phyloP scores from a whole-genome alignment of 2,329 filamentous ascomycete species.

The Furcasterigmium furcatum region DNA sequence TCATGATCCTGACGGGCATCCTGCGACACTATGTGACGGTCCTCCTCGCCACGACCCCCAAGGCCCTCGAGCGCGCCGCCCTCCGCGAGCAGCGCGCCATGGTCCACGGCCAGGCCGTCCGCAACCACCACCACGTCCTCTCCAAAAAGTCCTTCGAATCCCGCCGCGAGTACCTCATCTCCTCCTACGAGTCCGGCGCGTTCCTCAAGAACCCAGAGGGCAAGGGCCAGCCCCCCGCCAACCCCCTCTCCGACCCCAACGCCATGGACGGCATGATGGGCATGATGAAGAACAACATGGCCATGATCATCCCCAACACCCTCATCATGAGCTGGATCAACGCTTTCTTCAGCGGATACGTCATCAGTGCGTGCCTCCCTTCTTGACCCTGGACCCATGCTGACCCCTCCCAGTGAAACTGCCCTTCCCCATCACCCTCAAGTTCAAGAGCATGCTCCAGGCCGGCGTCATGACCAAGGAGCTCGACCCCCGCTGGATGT shows the following conservation, averaged over 20 bases:
- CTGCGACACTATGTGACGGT: slow-evolving; percentile 94
- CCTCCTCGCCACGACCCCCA: slow-evolving; percentile 82
- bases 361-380: slow-evolving; percentile 66
- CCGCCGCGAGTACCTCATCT: slow-evolving; percentile 77
- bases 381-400: not conserved
- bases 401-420: slow-evolving; percentile 69
- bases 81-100: slow-evolving; percentile 86
- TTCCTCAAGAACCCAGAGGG: slow-evolving; percentile 88
- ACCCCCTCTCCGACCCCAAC: slow-evolving; percentile 91
- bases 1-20: slow-evolving; percentile 96
- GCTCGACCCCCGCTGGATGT: slow-evolving; percentile 97
- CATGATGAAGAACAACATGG: slow-evolving; percentile 99
- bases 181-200: slow-evolving; percentile 78
- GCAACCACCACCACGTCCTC: slow-evolving; percentile 77
- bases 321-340: slow-evolving; percentile 99
- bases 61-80: slow-evolving; percentile 71
- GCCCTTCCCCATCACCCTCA: slow-evolving; percentile 94
- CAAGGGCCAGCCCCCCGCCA: slow-evolving; percentile 82
- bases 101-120: slow-evolving; percentile 78
- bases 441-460: slow-evolving; percentile 99
- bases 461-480: slow-evolving; percentile 94
- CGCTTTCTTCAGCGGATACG: slow-evolving; percentile 96
- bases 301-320: slow-evolving; percentile 99
- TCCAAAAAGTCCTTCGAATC: slow-evolving; percentile 73
- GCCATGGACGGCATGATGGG: slow-evolving; percentile 99